Evolutionary conservation across 2,329 filamentous ascomycete species (phyloP), one percentile per base, ranked within the genome.

Genomic region (Cercospora beticola): DNA sequence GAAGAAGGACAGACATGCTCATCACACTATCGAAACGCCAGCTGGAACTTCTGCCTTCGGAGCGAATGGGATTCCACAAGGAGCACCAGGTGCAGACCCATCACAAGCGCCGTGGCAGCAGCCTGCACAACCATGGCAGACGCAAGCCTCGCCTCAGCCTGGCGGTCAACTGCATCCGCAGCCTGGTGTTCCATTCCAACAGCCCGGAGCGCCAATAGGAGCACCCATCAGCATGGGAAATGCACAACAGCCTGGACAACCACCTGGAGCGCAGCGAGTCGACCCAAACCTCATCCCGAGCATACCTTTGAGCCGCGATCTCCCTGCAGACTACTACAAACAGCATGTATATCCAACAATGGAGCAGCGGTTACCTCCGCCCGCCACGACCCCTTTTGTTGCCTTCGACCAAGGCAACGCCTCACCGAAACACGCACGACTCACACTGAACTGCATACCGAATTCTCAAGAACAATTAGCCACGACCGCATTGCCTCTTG

Each of bases 401-500:
- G 92, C 94, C n/a, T 92, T 90, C 75, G 95, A 99, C 76, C 95
- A 99, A 80, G 95, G 95, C 75, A 99, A 97, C 79, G 90, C 95
- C 5, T 97, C 95, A 14, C 95, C 95, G 36, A 97, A 97, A 80
- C 95, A 92, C 78, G 92, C 93, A 60, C 90, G 95, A 66, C 86
- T 99, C 66, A 97, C 93, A 0, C 84, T 98, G 80, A 99, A 97
- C 82, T 97, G 91, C 80, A 96, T 99, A 70, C 95, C 95, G 2
- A 87, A 92, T 12, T 92, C 90, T 14, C 83, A 89, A 56, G 95
- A 99, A 71, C 90, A 92, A 40, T 85, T 98, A 31, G 84, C 88
- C 59, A 89, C 90, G 4, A 97, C 94, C 10, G 91, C 89, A 2
- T 83, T 99, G 18, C 94, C 95, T 5, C 85, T 99, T 9, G 95